Base-by-base conservation (phyloP, 768 basidiomycete genomes). In the Multifurca ochricompacta region DNA sequence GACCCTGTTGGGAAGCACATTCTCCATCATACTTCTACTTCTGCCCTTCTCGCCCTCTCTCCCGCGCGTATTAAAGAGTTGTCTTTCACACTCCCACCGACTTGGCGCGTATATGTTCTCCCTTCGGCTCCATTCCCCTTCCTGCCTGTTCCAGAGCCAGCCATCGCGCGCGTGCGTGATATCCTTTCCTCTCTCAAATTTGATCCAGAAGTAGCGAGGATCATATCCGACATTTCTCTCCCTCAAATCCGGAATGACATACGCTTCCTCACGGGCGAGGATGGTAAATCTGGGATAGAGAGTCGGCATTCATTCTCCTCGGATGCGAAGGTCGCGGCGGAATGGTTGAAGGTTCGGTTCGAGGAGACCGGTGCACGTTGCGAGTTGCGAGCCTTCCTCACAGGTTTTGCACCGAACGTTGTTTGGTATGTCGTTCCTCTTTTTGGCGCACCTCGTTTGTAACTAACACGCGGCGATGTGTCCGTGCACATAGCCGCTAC, bases 231-330 rank as follows among this genome's bases (percentile, higher is more conserved):
- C 46, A 75, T 95, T 51, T 85, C 84, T 28, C 60, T 85, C 13
- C 67, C 76, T 9, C 77, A 81, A 61, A 79, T 95, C 70, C 73
- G 73, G 54, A 74, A 77, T 39, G 86, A 91, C 67, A 76, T 93
- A 42, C 77, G 82, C 48, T 93, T 81, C 66, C 80, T 96, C 54
- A 91, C 92, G 0, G 91, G 91, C 45, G 92, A 96, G 67, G 82
- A 85, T 61, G 74, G 71, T n/a, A 68, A 70, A 37, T 89, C 87
- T 8, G 79, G 79, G 10, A 86, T 94, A 60, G 59, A 81, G 28
- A 85, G 83, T 1, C 77, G 93, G n/a, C 90, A 93, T 65, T 88
- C 87, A 8, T 95, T 93, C 67, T 75, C 82, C 0, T 59, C 73
- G 3, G 89, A 85, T 3, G 82, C 85, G 5, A 63, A 70, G 18